phyloP scores from a whole-genome alignment of 768 basidiomycete species.

The Kockovaella imperatae region DNA sequence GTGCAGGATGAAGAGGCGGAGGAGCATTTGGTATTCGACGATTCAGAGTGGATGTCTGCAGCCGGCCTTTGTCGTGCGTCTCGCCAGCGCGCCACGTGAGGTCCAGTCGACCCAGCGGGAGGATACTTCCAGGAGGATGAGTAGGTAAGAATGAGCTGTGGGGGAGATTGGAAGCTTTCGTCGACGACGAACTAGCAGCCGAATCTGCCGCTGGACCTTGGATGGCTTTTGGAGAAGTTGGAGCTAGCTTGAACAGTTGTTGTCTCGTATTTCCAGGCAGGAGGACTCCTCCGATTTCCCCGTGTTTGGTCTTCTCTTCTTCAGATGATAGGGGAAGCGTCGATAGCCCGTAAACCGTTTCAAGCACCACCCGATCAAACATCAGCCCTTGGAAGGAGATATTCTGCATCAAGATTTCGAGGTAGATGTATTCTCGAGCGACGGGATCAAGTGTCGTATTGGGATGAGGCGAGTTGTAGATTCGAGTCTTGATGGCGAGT shows the following conservation, averaged over 20 bases:
- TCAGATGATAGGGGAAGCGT: conserved; percentile 1
- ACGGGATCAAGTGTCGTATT: conserved; percentile 57
- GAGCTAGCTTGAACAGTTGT: conserved; percentile 74
- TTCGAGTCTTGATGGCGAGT: conserved; percentile 88
- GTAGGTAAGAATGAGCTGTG: conserved; percentile 44
- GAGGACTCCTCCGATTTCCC: conserved; percentile 29
- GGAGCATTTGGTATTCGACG: conserved; percentile 61
- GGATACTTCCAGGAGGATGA: conserved; percentile 60
- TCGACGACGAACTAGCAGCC: neutral
- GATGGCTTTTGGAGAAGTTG: conserved; percentile 30
- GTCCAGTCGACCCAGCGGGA: conserved; percentile 79
- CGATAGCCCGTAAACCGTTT: conserved; percentile 42
- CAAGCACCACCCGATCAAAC: conserved; percentile 57
- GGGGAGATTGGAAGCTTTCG: neutral
- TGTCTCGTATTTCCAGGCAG: conserved; percentile 80
- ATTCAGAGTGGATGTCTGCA: conserved; percentile 82
- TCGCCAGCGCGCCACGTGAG: conserved; percentile 73
- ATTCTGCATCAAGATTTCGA: conserved; percentile 90
- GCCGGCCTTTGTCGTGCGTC: conserved; percentile 74
- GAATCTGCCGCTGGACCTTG: neutral
- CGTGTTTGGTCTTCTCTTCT: conserved; percentile 6
- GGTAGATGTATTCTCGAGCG: conserved; percentile 74
- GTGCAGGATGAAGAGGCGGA: conserved; percentile 33
- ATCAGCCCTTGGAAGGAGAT: conserved; percentile 72
- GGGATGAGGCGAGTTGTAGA: conserved; percentile 67